Evolutionary conservation across 495 filamentous ascomycete species (phyloP).

Genomic region (Bathelium albidoporum): DNA sequence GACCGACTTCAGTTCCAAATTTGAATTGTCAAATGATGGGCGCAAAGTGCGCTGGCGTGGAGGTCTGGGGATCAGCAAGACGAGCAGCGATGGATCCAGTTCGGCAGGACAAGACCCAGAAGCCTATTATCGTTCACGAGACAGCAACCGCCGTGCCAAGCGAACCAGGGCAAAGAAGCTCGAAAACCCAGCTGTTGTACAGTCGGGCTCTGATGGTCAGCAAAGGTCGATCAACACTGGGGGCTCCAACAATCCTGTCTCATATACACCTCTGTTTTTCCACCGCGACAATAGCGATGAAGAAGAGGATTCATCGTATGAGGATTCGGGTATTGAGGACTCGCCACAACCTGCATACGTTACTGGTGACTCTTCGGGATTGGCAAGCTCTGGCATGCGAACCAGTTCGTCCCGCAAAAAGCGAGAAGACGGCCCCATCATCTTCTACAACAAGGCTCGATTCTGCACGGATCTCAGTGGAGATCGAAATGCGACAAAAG

Average conservation of each 20-base stretch:
- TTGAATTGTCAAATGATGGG: constrained; percentile 65
- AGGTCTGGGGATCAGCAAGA: constrained; percentile 49
- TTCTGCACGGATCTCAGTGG: constrained; percentile 71
- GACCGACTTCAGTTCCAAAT: constrained; percentile 50
- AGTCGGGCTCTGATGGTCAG: background rate
- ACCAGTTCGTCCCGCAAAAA: constrained; percentile 32
- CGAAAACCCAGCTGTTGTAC: background rate
- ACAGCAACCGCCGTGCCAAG: constrained; percentile 5
- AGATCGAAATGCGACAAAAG: constrained; percentile 34
- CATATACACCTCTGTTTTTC: constrained; percentile 33
- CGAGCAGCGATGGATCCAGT: constrained; percentile 31
- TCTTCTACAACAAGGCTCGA: constrained; percentile 63
- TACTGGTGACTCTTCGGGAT: constrained; percentile 23
- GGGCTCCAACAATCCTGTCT: constrained; percentile 16
- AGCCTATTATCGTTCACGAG: constrained; percentile 16
- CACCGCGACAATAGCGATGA: constrained; percentile 26
- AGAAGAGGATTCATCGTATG: constrained; percentile 15
- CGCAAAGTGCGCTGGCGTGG: constrained; percentile 65
- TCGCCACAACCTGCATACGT: constrained; percentile 9
- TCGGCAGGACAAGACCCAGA: constrained; percentile 20
- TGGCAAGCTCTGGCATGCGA: constrained; percentile 22
- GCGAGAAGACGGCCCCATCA: constrained; percentile 58
- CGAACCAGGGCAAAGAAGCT: background rate
- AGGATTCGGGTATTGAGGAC: constrained; percentile 9
- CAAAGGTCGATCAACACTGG: background rate